Percentiles rank a stretch among this genome's conserved stretches.
Conservation (phyloP, 495 filamentous ascomycete genomes). For the Penicillium malachiteum region DNA sequence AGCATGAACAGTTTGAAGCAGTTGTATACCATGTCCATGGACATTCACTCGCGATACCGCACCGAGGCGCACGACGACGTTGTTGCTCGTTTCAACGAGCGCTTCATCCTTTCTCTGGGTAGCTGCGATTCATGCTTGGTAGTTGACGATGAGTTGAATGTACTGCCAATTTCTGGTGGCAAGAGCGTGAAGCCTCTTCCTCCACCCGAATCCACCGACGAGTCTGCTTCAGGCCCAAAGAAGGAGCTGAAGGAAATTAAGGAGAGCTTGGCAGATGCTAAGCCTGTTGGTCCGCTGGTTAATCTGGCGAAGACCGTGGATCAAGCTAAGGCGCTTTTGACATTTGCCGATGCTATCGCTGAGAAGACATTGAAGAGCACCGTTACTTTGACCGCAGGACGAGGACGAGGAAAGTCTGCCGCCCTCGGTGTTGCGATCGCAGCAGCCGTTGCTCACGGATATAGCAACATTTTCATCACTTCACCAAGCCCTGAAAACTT, state of each 20-base stretch:
- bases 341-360: conserved; percentile 92
- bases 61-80: conserved; percentile 98
- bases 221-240: conserved; percentile 61
- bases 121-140: conserved; percentile 94
- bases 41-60: conserved; percentile 92
- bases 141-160: conserved; percentile 96
- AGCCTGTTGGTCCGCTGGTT: conserved; percentile 81
- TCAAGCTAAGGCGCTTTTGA: conserved; percentile 91
- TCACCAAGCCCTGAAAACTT: conserved; percentile 97
- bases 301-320: conserved; percentile 86
- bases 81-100: conserved; percentile 93
- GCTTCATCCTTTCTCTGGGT: conserved; percentile 92
- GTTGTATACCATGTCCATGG: conserved; percentile 96
- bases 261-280: conserved; percentile 77
- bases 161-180: conserved; percentile 93
- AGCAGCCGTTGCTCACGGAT: conserved; percentile 90
- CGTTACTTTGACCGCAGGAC: conserved; percentile 87
- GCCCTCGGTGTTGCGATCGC: conserved; percentile 92
- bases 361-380: conserved; percentile 95
- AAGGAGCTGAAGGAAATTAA: conserved; percentile 85
- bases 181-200: conserved; percentile 86
- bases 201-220: conserved; percentile 63
- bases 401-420: conserved; percentile 96
- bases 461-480: conserved; percentile 99
- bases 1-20: conserved; percentile 98